Percentiles rank a stretch among this genome's conserved stretches.
Evolutionary conservation across 2,329 filamentous ascomycete species (phyloP).

Genomic region (Boeremia lycopersici): DNA sequence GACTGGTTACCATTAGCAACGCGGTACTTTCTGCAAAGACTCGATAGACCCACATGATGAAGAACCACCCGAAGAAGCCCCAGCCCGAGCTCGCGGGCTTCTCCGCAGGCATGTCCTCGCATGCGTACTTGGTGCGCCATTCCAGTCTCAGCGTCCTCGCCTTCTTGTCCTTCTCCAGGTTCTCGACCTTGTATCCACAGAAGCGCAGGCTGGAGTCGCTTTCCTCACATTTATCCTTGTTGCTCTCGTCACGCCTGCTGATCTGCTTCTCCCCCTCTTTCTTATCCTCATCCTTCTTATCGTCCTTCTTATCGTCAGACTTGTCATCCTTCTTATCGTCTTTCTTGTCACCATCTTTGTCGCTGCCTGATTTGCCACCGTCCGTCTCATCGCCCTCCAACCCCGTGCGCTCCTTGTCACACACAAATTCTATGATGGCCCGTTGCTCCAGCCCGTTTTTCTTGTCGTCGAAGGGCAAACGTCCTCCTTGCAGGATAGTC

Average conservation of each 20-base stretch:
- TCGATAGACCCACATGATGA: slow-evolving; percentile 74
- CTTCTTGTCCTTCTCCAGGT: slow-evolving; percentile 56
- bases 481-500: slow-evolving; percentile 68
- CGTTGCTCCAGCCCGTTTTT: slow-evolving; percentile 65
- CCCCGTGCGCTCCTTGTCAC: slow-evolving; percentile 73
- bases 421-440: slow-evolving; percentile 84
- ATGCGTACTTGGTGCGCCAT: slow-evolving; percentile 89
- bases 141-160: slow-evolving; percentile 72
- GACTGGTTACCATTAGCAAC: slow-evolving; percentile 55
- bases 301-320: slow-evolving; percentile 19
- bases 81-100: slow-evolving; percentile 65
- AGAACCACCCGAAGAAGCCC: slow-evolving; percentile 98
- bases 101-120: slow-evolving; percentile 54
- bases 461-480: slow-evolving; percentile 54
- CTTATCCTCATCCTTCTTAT: slow-evolving; percentile 39
- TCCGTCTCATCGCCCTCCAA: slow-evolving; percentile 67
- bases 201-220: slow-evolving; percentile 69
- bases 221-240: slow-evolving; percentile 44
- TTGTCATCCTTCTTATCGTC: slow-evolving; percentile 37
- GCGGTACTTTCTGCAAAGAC: neutral
- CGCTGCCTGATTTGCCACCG: slow-evolving; percentile 19
- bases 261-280: slow-evolving; percentile 24
- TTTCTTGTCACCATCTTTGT: slow-evolving; percentile 24
- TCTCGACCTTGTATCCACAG: slow-evolving; percentile 69
- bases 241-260: slow-evolving; percentile 36